Base-by-base conservation (phyloP, 352 stramenopile species). In the Globisporangium echinulatum region DNA sequence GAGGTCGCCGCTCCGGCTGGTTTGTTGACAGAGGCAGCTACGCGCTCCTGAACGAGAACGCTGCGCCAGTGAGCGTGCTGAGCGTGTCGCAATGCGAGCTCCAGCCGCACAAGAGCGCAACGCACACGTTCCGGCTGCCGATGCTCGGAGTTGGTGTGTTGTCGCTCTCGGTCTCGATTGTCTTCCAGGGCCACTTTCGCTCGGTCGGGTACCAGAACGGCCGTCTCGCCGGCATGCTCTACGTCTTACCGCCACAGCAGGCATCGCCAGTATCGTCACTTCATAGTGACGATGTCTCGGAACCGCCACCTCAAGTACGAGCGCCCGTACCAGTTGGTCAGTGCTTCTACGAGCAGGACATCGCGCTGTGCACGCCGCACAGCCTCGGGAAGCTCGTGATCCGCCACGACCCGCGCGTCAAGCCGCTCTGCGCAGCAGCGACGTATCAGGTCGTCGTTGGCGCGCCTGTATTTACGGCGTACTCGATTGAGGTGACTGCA, bases 131-230 rank as follows among this genome's bases (percentile, higher is more conserved):
- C 37, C 69, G 70, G n/a, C 57, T 91, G 17, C 79, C 77, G 0
- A 66, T 57, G 15, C 49, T 59, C 10, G 56, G 61, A 0, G 54
- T 81, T 5, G 82, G 71, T 11, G 75, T 87, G 5, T 57, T 91
- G 7, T 70, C 74, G 13, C 54, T 91, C 25, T 77, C 64, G 1
- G 67, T 87, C 13, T 89, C 82, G 0, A 68, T 90, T 9, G 72
- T 87, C 8, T 91, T 91, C 19, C 82, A 90, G 52, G 83, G 81
- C 1, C 77, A 88, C 60, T 94, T 94, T 70, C 77, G 75, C 19
- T 78, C 74, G 0, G 60, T 77, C 5, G 79, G 80, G 0, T 90
- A 94, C 59, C 74, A 94, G 56, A 87, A 88, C 40, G 84, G 84
- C 19, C 71, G 82, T 1, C 66, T 94, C 25, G 76, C 82, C n/a